Evolutionary conservation across 495 filamentous ascomycete genomes (phyloP), one percentile per base, ranked within the genome.

Genomic region (Penicillium canescens): DNA sequence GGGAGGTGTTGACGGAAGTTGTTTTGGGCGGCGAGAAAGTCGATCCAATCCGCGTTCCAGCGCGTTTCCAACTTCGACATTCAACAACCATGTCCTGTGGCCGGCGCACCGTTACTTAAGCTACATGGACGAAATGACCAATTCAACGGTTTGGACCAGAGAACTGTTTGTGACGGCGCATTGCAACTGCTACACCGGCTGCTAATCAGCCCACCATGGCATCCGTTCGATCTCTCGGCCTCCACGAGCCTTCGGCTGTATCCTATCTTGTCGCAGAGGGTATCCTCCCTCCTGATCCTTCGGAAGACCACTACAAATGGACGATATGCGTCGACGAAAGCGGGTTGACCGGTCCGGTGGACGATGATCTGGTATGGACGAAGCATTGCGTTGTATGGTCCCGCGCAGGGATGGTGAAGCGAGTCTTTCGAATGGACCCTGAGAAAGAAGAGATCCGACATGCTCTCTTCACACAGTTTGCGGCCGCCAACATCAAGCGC

Each of bases 311-410:
- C 12, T 97, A 96, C 67, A 78, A 72, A 42, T 99, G 93, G 92
- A 84, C 61, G 8, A 77, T 73, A 47, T 67, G 63, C 43, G 75
- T 78, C 40, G 74, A 79, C 38, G 65, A 79, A 26, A 65, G 50
- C 35, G 73, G 63, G 3, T 63, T 60, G 33, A 71, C 73, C 66
- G 68, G 73, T 16, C 77, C 63, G 0, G 65, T 77, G 40, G 84
- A 89, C 54, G 94, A 99, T 50, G 94, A 98, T 68, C 70, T 98
- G n/a, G 73, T 96, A 21, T 85, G 86, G 50, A 96, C 92, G 4
- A 80, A 87, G 31, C 79, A 79, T 54, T 88, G 89, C 60, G 94
- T 96, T 33, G 84, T 96, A 54, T 99, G 92, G 92, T 96, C 90
- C 31, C 83, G 89, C 46, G 91, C 90, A 39, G 88, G 88, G 42